Evolutionary conservation across 148 eudicot species (phyloP).

Genomic region (Selenicereus undatus): DNA sequence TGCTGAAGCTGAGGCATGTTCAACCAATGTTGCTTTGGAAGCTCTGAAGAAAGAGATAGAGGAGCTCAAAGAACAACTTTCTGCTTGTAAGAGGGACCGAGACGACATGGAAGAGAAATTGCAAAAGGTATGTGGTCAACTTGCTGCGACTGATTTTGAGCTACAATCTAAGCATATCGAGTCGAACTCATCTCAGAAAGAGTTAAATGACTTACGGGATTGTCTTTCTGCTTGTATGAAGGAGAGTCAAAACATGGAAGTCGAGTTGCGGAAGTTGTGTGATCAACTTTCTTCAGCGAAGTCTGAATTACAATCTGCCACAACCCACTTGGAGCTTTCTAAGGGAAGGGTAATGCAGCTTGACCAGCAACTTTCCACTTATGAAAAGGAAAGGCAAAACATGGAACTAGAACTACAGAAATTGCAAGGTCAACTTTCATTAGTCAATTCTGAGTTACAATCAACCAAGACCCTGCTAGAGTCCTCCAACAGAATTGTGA

Average conservation of each 20-base stretch:
- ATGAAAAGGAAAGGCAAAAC: conserved; percentile 14
- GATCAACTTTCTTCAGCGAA: neutral
- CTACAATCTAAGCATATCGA: neutral
- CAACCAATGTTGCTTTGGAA: neutral
- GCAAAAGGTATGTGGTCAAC: neutral
- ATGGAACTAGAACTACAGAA: conserved; percentile 10
- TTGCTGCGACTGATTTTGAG: neutral
- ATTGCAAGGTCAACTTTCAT: conserved; percentile 9
- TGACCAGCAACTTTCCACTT: conserved; percentile 15
- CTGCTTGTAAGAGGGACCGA: neutral
- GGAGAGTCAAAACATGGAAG: neutral
- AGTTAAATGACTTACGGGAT: neutral
- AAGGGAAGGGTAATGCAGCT: conserved; percentile 10
- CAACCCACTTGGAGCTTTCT: conserved; percentile 2
- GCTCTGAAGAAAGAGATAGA: neutral
- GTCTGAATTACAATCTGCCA: neutral
- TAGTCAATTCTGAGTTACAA: neutral
- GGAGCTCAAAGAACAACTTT: neutral
- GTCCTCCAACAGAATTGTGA: neutral
- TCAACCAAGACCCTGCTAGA: conserved; percentile 11
- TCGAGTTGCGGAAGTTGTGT: neutral
- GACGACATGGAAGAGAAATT: neutral
- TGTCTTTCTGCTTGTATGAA: neutral
- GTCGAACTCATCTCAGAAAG: neutral
- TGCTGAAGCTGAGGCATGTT: neutral